Percentiles rank a stretch among this genome's conserved stretches.
These are phyloP conservation scores for Pseudogymnoascus sp. DNA, from an alignment of 2,329 filamentous ascomycete genomes.

Conservation along the genomic window DNA sequence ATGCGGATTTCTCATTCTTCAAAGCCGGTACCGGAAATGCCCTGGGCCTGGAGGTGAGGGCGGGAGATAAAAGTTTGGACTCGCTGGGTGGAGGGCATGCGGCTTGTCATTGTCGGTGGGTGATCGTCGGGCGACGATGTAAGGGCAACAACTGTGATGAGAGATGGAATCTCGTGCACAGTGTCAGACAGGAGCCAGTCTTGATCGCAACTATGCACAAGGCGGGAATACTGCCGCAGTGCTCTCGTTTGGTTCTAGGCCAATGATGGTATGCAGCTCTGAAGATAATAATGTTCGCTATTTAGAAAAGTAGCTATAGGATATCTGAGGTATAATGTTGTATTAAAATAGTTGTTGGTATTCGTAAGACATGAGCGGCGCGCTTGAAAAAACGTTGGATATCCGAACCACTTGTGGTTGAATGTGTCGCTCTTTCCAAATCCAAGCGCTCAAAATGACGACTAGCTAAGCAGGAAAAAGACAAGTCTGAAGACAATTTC, in stretches of 20 bases:
- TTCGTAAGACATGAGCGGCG: neutral
- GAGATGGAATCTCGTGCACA: neutral
- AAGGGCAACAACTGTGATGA: neutral
- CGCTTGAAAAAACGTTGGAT: neutral
- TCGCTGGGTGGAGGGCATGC: neutral
- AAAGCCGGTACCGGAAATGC: neutral
- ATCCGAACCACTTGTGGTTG: conserved; percentile 7
- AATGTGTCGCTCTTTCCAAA: conserved; percentile 1
- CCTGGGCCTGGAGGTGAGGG: neutral
- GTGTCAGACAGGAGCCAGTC: neutral
- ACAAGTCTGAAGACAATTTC: neutral
- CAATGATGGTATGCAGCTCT: neutral
- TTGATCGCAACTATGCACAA: neutral
- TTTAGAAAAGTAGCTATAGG: neutral
- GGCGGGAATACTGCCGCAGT: neutral
- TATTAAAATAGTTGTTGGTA: neutral
- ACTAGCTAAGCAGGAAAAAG: neutral
- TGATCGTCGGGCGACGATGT: too few relatives aligned
- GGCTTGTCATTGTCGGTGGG: neutral
- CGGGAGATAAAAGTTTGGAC: neutral
- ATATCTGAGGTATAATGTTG: neutral
- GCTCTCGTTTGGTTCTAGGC: neutral
- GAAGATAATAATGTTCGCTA: neutral
- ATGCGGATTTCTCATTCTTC: conserved; percentile 7
- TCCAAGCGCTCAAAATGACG: neutral